Conservation (phyloP, 768 basidiomycete genomes). For the Phanerochaete sordida region DNA sequence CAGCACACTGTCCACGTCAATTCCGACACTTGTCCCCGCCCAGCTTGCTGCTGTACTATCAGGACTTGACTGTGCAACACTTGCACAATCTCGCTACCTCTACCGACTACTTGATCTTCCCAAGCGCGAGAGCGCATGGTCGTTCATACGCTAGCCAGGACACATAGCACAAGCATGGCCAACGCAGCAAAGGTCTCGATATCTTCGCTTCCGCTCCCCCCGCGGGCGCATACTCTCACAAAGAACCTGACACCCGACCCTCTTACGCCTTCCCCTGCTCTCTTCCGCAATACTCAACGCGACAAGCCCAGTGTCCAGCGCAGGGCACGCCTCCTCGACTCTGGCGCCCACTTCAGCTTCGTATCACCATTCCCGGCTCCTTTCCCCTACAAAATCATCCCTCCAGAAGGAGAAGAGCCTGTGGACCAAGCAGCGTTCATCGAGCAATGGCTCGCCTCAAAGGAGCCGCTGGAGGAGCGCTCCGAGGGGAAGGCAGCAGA, state of each 20-base stretch:
- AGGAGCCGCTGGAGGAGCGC: slow-evolving; percentile 51
- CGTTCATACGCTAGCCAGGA: not conserved
- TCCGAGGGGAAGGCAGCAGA: slow-evolving; percentile 24
- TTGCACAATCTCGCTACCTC: no score
- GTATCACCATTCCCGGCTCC: slow-evolving; percentile 77
- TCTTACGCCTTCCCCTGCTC: slow-evolving; percentile 45
- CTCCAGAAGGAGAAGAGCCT: slow-evolving; percentile 42
- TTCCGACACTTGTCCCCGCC: no score
- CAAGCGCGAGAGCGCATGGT: not conserved
- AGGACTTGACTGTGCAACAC: no score
- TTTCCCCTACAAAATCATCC: slow-evolving; percentile 78
- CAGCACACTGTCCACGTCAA: no score
- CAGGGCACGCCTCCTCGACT: slow-evolving; percentile 56
- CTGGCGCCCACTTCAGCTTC: slow-evolving; percentile 69
- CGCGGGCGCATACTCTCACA: slow-evolving; percentile 35
- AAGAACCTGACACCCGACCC: slow-evolving; percentile 59
- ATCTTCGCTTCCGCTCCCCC: slow-evolving; percentile 52
- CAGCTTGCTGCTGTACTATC: no score
- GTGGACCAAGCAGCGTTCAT: slow-evolving; percentile 58
- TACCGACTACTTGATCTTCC: not conserved
- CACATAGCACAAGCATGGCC: slow-evolving; percentile 14
- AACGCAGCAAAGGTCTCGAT: slow-evolving; percentile 35
- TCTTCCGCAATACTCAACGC: slow-evolving; percentile 48
- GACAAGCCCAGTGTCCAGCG: slow-evolving; percentile 65
- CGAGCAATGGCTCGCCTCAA: slow-evolving; percentile 70